Evolutionary conservation across 2,329 filamentous ascomycete genomes (phyloP), one percentile per base, ranked within the genome.

Genomic region (Botrytis elliptica): DNA sequence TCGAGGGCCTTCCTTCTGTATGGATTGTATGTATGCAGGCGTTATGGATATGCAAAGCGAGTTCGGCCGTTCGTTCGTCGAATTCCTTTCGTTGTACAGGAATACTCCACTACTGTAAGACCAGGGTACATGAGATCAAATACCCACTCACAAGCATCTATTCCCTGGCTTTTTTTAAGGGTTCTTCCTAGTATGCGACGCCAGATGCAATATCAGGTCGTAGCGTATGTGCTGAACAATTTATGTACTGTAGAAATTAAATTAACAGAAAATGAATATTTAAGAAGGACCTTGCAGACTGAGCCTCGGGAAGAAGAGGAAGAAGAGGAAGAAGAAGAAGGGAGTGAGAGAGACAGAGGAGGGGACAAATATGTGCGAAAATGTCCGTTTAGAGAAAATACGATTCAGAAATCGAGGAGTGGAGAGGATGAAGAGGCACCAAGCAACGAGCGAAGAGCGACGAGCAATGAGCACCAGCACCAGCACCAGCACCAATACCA

Each of bases 81-180:
- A 64, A 72, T 72, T 68, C 40, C 70, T 57, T 63, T 70, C 46
- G 65, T 64, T 65, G 65, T 70, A 69, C 65, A 73, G 71, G 66
- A 44, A 60, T 38, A 52, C 55, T 70, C 65, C 71, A 73, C 71
- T 68, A 68, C 52, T 72, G 38, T 72, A 60, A 44, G n/a, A 67
- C 70, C 33, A 68, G 70, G 70, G 52, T 72, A 68, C 36, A 55
- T 72, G 63, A 72, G 70, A 72, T 72, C 70, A 72, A 59, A 69
- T 72, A 68, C 42, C 70, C 70, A 72, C 70, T 46, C 40, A 49
- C 46, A 60, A 72, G 63, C 70, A 68, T 72, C 29, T 68, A 72
- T 60, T 72, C 63, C 70, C 63, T 72, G 70, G 33, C 29, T 25
- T 46, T 29, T 60, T 72, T 33, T 60, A 72, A 72, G 70, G 63